A percentile compares a stretch with the other conserved stretches of the same genome.
Evolutionary conservation across 176 grass and related monocot species (phyloP).

Genomic region (Musa itinerans): DNA sequence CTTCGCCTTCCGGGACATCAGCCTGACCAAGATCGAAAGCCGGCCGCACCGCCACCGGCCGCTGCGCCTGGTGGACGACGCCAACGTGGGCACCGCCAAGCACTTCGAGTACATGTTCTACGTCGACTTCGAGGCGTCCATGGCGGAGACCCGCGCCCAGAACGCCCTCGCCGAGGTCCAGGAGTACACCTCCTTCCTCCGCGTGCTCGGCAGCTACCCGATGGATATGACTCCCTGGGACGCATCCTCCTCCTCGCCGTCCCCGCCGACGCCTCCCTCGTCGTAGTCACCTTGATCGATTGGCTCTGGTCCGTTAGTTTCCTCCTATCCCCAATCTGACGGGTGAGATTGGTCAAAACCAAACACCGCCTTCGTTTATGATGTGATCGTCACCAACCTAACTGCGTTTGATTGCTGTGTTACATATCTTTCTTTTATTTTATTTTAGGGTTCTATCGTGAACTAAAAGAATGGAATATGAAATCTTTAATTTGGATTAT

Average conservation of each 20-base stretch:
- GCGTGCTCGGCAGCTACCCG: conserved; percentile 7
- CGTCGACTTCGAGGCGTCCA: conserved; percentile 4
- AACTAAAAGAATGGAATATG: no score
- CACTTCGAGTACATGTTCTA: conserved; percentile 12
- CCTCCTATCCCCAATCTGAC: neutral
- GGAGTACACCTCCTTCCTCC: conserved; percentile 3
- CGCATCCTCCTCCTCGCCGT: neutral
- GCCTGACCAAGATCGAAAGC: conserved; percentile 5
- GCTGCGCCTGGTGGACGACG: neutral
- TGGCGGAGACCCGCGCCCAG: neutral
- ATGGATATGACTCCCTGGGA: conserved; percentile 6
- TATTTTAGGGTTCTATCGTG: no score
- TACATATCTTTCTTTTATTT: no score
- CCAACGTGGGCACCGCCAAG: conserved; percentile 4
- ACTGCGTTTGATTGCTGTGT: no score
- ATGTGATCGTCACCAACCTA: no score
- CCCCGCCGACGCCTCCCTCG: no score
- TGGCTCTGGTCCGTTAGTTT: no score
- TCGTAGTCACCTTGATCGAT: neutral
- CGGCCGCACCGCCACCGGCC: neutral
- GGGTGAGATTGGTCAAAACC: neutral
- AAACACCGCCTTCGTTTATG: neutral
- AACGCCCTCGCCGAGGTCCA: conserved; percentile 6
- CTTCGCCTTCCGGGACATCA: neutral
- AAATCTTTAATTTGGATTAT: no score